phyloP scores from a whole-genome alignment of 331 rosid genomes.

The Telfairia occidentalis region DNA sequence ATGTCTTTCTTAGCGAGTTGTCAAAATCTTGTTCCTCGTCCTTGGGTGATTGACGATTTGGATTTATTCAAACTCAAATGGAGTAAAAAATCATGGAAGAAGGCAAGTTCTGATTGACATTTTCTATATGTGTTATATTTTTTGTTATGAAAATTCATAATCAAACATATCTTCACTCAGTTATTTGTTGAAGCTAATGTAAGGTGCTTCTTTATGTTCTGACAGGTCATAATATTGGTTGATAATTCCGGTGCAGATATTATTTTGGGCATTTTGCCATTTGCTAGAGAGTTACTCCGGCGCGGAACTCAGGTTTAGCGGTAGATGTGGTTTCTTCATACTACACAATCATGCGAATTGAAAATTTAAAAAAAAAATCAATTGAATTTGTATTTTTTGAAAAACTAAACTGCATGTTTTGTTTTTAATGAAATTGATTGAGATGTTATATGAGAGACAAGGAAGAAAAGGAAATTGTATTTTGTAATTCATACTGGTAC shows the following conservation, averaged over 20 bases:
- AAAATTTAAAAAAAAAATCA: background rate
- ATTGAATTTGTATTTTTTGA: background rate
- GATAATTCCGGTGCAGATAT: conserved; percentile 98
- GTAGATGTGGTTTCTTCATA: conserved; percentile 11
- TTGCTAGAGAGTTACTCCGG: conserved; percentile 83
- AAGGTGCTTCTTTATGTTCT: conserved; percentile 12
- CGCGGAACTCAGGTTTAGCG: conserved; percentile 72
- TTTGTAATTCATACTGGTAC: background rate
- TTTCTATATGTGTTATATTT: background rate
- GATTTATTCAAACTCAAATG: conserved; percentile 67
- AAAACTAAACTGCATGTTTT: background rate
- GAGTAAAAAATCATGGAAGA: conserved; percentile 79
- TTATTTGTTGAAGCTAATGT: conserved; percentile 9
- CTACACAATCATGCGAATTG: background rate
- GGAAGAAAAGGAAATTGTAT: conserved; percentile 1
- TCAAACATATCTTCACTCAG: background rate
- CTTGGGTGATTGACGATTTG: conserved; percentile 92
- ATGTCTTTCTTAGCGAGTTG: conserved; percentile 88
- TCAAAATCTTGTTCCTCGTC: conserved; percentile 87
- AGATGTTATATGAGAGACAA: background rate
- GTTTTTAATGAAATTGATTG: background rate
- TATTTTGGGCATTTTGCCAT: conserved; percentile 84
- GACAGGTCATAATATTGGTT: conserved; percentile 78
- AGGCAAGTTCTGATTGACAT: conserved; percentile 38
- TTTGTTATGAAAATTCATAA: background rate